phyloP scores from a whole-genome alignment of 345 rosid genomes.

The Erodium maritimum region DNA sequence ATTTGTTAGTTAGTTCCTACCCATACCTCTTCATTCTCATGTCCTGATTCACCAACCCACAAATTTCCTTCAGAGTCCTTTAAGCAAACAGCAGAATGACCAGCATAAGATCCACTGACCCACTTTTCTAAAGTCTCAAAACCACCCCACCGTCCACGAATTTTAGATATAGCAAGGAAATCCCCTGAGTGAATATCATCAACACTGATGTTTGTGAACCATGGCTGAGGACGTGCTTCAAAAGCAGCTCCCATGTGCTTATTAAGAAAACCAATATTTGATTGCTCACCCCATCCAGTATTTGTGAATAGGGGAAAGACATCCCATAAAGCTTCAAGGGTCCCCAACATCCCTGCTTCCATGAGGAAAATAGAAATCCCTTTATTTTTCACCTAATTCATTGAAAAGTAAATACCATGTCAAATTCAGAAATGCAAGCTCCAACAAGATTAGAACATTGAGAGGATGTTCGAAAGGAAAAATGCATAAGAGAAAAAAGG shows the following conservation, averaged over 20 bases:
- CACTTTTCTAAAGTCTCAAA: conserved; percentile 98
- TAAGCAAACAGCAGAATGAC: conserved; percentile 81
- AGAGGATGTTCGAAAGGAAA: neutral
- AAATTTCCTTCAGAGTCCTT: conserved; percentile 87
- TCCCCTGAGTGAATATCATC: conserved; percentile 85
- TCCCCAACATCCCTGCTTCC: conserved; percentile 98
- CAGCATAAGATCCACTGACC: conserved; percentile 99
- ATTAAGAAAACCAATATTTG: conserved; percentile 69
- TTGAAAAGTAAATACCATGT: neutral
- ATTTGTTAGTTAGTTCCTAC: neutral
- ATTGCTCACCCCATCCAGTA: conserved; percentile 87
- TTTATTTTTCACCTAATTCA: conserved; percentile 60
- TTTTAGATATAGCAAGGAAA: conserved; percentile 79
- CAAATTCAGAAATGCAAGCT: neutral
- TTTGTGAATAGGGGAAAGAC: conserved; percentile 93
- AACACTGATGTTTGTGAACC: conserved; percentile 28
- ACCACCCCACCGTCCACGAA: conserved; percentile 38
- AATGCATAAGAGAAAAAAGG: neutral
- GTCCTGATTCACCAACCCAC: conserved; percentile 96
- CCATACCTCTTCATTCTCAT: conserved; percentile 81
- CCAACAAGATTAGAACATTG: neutral
- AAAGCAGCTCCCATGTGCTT: conserved; percentile 89
- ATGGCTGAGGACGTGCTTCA: conserved; percentile 49
- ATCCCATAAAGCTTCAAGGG: conserved; percentile 88
- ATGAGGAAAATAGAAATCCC: conserved; percentile 92